Percentiles rank a stretch among this genome's conserved stretches.
Evolutionary conservation across 148 eudicot genomes (phyloP).

Genomic region (Nyssa sinensis): DNA sequence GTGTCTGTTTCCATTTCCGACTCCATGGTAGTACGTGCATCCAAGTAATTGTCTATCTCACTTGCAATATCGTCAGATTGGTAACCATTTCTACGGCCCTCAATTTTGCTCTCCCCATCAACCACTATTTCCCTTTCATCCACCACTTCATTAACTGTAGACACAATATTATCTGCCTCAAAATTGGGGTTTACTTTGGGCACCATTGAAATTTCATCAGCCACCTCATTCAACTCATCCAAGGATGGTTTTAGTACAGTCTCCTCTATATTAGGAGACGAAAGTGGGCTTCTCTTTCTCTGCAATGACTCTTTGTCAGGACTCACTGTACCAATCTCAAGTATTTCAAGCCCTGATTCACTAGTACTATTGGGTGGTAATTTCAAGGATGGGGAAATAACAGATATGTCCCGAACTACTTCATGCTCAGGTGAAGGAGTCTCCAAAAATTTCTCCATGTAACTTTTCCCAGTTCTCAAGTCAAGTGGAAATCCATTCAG

Average conservation of each 20-base stretch:
- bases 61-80: constrained; percentile 71
- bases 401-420: constrained; percentile 48
- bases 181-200: constrained; percentile 17
- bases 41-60: constrained; percentile 76
- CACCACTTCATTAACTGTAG: constrained; percentile 22
- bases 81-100: constrained; percentile 33
- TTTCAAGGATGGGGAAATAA: constrained; percentile 35
- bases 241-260: constrained; percentile 28
- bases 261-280: constrained; percentile 40
- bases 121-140: constrained; percentile 42
- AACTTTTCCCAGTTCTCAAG: constrained; percentile 61
- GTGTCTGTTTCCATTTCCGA: constrained; percentile 79
- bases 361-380: constrained; percentile 28
- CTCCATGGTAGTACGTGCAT: constrained; percentile 83
- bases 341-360: constrained; percentile 50
- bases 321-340: constrained; percentile 46
- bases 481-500: constrained; percentile 67
- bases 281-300: constrained; percentile 36
- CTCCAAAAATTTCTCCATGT: constrained; percentile 75
- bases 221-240: constrained; percentile 31
- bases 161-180: constrained; percentile 23
- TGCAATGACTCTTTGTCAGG: constrained; percentile 38
- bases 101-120: constrained; percentile 41
- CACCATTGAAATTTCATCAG: constrained; percentile 20
- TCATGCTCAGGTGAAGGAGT: constrained; percentile 57